These are phyloP conservation scores for Epichloe gansuensis DNA, from an alignment of 2,329 filamentous ascomycete genomes.

Conservation along the genomic window DNA sequence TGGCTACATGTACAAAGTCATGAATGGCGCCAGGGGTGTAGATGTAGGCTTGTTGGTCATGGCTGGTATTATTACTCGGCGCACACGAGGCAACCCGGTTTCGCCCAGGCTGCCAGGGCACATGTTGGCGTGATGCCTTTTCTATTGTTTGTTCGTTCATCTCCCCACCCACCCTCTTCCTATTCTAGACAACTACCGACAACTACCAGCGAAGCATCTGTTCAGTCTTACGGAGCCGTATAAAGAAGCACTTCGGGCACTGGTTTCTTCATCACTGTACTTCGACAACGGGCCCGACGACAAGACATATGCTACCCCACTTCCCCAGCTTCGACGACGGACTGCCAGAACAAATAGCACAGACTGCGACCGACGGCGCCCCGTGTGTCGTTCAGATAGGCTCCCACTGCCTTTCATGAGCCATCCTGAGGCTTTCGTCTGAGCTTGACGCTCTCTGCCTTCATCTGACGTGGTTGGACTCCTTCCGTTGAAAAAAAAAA, in stretches of 20 bases:
- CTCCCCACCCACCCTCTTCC: background rate
- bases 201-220: background rate
- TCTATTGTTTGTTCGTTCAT: background rate
- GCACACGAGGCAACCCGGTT: background rate
- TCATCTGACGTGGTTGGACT: background rate
- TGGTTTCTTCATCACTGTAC: background rate
- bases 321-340: background rate
- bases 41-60: background rate
- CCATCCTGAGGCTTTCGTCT: background rate
- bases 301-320: background rate
- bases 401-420: background rate
- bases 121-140: constrained; percentile 1
- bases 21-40: constrained; percentile 1
- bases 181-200: background rate
- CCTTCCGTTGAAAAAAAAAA: too few species aligned
- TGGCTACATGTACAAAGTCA: background rate
- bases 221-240: background rate
- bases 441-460: background rate
- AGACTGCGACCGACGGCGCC: background rate
- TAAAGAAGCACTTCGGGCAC: background rate
- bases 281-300: background rate
- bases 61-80: background rate
- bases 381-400: background rate
- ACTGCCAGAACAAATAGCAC: background rate
- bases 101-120: background rate